Percentiles rank a stretch among this genome's conserved stretches.
These are phyloP conservation scores for Limnanthes douglasii DNA, from an alignment of 345 rosid genomes.

Conservation along the genomic window DNA sequence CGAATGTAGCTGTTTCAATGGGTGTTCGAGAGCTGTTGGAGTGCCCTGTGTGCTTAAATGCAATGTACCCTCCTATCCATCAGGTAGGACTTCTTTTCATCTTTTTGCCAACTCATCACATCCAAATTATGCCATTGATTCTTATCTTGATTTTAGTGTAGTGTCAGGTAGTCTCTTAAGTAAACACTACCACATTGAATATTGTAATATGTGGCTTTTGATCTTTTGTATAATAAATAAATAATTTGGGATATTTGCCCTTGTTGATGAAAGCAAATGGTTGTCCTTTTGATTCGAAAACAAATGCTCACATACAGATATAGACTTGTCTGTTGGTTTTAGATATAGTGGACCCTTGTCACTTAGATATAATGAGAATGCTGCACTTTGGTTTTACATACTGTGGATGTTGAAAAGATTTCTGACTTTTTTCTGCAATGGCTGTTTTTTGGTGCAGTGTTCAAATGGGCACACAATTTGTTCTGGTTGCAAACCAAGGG, in stretches of 20 bases:
- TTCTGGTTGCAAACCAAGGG: slow-evolving; percentile 73
- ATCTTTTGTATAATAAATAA: neutral
- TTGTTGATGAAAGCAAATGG: too few relatives aligned
- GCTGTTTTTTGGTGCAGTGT: slow-evolving; percentile 28
- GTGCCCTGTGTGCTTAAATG: slow-evolving; percentile 79
- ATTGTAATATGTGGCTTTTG: neutral
- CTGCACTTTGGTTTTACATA: neutral
- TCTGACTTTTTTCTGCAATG: slow-evolving; percentile 2
- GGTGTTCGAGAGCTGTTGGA: slow-evolving; percentile 72
- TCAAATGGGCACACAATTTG: slow-evolving; percentile 74
- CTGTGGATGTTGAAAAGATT: neutral
- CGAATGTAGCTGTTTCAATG: slow-evolving; percentile 47
- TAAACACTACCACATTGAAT: too few relatives aligned
- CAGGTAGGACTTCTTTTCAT: slow-evolving; percentile 28
- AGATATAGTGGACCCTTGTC: too few relatives aligned
- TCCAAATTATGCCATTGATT: too few relatives aligned
- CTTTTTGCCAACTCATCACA: too few relatives aligned
- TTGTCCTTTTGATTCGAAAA: too few relatives aligned
- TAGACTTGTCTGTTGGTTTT: too few relatives aligned
- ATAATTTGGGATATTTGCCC: neutral
- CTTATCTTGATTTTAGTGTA: too few relatives aligned
- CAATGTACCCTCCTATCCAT: slow-evolving; percentile 85
- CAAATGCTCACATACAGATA: too few relatives aligned
- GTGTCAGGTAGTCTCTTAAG: too few relatives aligned
- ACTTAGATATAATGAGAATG: too few relatives aligned